Percentiles rank a stretch among this genome's conserved stretches.
These are phyloP conservation scores for Solidago caesia DNA, from an alignment of 129 eudicot species.

Conservation along the genomic window DNA sequence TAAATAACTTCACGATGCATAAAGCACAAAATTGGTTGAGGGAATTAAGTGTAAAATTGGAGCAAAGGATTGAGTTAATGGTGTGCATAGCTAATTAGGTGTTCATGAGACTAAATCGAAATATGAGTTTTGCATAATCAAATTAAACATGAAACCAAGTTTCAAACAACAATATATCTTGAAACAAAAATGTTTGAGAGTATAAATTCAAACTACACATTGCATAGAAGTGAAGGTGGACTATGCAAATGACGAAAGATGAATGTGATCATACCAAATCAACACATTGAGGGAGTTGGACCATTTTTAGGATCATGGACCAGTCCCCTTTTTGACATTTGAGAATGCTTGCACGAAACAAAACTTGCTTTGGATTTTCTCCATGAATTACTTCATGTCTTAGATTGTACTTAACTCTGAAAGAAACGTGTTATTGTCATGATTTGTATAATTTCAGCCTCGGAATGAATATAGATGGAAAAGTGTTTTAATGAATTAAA, in stretches of 20 bases:
- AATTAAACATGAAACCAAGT: background rate
- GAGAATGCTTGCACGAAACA: background rate
- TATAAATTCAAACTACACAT: background rate
- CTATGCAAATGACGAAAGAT: background rate
- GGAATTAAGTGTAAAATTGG: too few species aligned
- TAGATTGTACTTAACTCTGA: background rate
- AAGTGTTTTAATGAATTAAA: too few species aligned
- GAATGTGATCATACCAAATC: conserved; percentile 2
- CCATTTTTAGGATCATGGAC: conserved; percentile 21
- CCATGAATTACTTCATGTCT: background rate
- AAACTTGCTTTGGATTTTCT: background rate
- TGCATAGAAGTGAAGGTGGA: background rate
- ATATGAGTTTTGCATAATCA: background rate
- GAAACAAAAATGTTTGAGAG: too few species aligned
- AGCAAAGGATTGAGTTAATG: too few species aligned
- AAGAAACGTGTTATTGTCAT: background rate
- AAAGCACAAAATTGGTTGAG: too few species aligned
- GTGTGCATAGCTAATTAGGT: too few species aligned
- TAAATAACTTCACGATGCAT: too few species aligned
- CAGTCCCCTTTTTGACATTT: conserved; percentile 8
- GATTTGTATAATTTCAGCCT: too few species aligned
- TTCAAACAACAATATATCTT: background rate
- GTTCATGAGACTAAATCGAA: too few species aligned
- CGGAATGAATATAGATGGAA: too few species aligned
- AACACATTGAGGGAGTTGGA: background rate